Base-by-base conservation (phyloP, 2,329 filamentous ascomycete genomes). In the Hypoxylon sp. region DNA sequence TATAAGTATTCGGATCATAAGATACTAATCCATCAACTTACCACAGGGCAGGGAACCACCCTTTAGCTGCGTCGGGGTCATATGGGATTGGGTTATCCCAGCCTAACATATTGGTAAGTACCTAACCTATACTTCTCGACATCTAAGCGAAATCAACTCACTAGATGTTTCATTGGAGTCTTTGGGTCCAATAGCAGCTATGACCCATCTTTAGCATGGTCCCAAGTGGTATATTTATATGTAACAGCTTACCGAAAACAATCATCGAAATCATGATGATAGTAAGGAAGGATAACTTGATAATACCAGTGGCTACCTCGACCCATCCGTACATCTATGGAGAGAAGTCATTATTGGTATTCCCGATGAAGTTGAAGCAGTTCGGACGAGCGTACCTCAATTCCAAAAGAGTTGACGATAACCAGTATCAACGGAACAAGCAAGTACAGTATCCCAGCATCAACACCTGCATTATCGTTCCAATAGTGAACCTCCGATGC, bases 321-420 rank as follows among this genome's bases (percentile, higher is more conserved):
- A 75, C 62, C 62, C 69, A 69, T 10, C 74, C 73, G 60, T 74
- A 75, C 10, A 70, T 64, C 73, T 75, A 34, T 22, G 15, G 15
- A 37, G 2, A 15, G 5, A n/a, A n/a, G n/a, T n/a, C n/a, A n/a
- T n/a, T n/a, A n/a, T n/a, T n/a, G n/a, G n/a, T n/a, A n/a, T n/a
- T n/a, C n/a, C n/a, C n/a, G n/a, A n/a, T n/a, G n/a, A n/a, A n/a
- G n/a, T n/a, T n/a, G n/a, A 6, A 3, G n/a, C 4, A 51, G 13
- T 6, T 15, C 6, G 6, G 15, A 28, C 17, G 22, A 24, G 3
- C 22, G 37, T 59, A 74, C 73, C 55, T 71, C 57, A 34, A 75
- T 62, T 6, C 68, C 59, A 51, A 73, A 67, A 30, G 58, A 56
- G 50, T 74, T 74, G 4, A 71, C 41, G 4, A 65, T 15, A 13